A percentile compares a stretch with the other conserved stretches of the same genome.
Conservation (phyloP, 768 basidiomycete species). For the Suillus weaverae region DNA sequence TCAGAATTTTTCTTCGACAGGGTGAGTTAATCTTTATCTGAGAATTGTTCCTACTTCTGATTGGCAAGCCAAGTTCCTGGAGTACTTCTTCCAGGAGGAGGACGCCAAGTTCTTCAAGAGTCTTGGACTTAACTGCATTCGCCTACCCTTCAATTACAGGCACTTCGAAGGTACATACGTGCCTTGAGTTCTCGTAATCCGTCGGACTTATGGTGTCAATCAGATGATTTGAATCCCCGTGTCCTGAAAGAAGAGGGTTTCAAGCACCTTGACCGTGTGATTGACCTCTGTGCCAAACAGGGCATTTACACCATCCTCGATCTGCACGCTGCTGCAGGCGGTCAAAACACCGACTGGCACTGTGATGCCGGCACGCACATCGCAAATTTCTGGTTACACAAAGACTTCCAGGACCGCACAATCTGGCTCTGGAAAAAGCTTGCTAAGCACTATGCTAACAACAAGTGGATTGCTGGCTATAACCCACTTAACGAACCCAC, state of each 20-base stretch:
- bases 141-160: slow-evolving; percentile 72
- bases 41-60: background rate
- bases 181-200: background rate
- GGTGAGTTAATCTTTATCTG: slow-evolving; percentile 36
- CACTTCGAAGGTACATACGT: slow-evolving; percentile 53
- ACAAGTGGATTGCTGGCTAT: slow-evolving; percentile 85
- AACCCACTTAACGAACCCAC: slow-evolving; percentile 84
- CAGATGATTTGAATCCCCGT: slow-evolving; percentile 76
- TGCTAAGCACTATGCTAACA: slow-evolving; percentile 71
- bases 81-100: slow-evolving; percentile 77
- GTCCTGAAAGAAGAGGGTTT: slow-evolving; percentile 74
- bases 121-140: slow-evolving; percentile 78
- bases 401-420: slow-evolving; percentile 79
- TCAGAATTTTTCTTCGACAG: slow-evolving; percentile 84
- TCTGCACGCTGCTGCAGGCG: slow-evolving; percentile 73
- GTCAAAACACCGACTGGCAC: slow-evolving; percentile 83
- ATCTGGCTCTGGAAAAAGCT: slow-evolving; percentile 79
- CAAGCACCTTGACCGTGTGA: slow-evolving; percentile 81
- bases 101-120: slow-evolving; percentile 79
- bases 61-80: slow-evolving; percentile 57
- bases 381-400: slow-evolving; percentile 79
- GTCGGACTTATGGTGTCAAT: slow-evolving; percentile 11
- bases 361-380: slow-evolving; percentile 68
- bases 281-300: slow-evolving; percentile 70
- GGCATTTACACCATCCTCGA: slow-evolving; percentile 82